Percentiles rank a stretch among this genome's conserved stretches.
Evolutionary conservation across 192 early-diverging fungal genomes (phyloP).

Genomic region (Rhizophagus prolifer): DNA sequence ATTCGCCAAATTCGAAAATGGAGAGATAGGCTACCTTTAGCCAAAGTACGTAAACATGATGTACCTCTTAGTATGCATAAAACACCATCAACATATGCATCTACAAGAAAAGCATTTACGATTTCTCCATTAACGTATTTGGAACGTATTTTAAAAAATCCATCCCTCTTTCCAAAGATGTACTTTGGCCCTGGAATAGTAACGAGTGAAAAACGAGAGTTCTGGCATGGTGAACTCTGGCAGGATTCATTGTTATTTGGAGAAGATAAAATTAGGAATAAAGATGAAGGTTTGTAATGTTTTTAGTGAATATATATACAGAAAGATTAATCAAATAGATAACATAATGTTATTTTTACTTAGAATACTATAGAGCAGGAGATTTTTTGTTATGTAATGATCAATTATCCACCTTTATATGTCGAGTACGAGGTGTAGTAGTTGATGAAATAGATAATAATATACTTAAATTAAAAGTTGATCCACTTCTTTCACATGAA

Average conservation of each 20-base stretch:
- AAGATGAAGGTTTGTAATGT: neutral
- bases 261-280: neutral
- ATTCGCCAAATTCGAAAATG: neutral
- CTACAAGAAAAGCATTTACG: slow-evolving; percentile 8
- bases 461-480: neutral
- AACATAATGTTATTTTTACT: neutral
- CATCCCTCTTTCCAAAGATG: neutral
- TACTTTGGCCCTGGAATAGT: neutral
- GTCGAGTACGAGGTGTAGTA: neutral
- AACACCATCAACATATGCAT: neutral
- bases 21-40: neutral
- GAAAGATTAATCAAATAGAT: neutral
- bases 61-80: neutral
- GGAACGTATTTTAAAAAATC: slow-evolving; percentile 2
- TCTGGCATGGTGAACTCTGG: neutral
- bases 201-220: neutral
- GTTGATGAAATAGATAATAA: neutral
- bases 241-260: neutral
- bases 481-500: neutral
- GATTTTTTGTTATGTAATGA: neutral
- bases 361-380: neutral
- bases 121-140: neutral
- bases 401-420: neutral
- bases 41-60: neutral
- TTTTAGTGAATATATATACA: neutral